These are phyloP conservation scores for Bathelium albidoporum DNA, from an alignment of 495 filamentous ascomycete genomes.

Conservation along the genomic window DNA sequence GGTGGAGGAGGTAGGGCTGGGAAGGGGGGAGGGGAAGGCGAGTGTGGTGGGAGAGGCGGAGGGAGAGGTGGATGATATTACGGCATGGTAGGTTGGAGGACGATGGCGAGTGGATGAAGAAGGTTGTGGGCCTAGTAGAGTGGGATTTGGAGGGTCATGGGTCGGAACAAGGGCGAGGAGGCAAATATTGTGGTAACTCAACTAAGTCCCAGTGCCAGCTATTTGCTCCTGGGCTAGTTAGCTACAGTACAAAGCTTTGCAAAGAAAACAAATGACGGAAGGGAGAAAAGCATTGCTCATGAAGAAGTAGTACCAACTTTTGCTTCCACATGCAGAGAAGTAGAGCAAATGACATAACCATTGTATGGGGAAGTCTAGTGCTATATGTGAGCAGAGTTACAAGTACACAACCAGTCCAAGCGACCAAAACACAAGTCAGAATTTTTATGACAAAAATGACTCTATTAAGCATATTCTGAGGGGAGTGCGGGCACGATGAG, in stretches of 20 bases:
- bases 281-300: too few species aligned
- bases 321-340: too few species aligned
- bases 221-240: too few species aligned
- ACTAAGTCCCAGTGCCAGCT: too few species aligned
- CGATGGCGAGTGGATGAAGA: too few species aligned
- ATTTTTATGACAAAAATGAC: not conserved
- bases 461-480: not conserved
- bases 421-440: not conserved
- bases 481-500: not conserved
- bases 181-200: too few species aligned
- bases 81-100: conserved; percentile 60
- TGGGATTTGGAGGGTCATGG: not conserved
- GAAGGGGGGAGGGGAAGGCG: conserved; percentile 34
- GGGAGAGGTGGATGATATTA: conserved; percentile 89
- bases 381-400: not conserved
- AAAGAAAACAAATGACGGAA: too few species aligned
- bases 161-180: not conserved
- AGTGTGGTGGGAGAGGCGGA: conserved; percentile 48
- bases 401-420: not conserved
- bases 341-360: too few species aligned
- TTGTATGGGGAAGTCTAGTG: not conserved
- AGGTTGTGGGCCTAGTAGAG: too few species aligned
- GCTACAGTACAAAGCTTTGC: too few species aligned
- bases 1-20: conserved; percentile 29
- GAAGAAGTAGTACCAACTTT: too few species aligned